These are phyloP conservation scores for Nannizziopsis arthrosporioides DNA, from an alignment of 2,329 filamentous ascomycete genomes.

Conservation along the genomic window DNA sequence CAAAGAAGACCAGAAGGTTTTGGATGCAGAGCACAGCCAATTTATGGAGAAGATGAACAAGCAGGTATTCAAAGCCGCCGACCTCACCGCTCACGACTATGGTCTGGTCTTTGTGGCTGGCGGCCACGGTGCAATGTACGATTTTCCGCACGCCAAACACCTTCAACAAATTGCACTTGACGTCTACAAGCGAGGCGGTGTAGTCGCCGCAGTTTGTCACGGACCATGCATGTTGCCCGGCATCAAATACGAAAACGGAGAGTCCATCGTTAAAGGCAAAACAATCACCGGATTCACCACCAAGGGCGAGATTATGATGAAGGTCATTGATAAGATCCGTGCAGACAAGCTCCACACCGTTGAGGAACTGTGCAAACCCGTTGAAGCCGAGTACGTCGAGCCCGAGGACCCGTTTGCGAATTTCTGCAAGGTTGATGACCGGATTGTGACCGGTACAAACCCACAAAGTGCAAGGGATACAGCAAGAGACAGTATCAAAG, in stretches of 20 bases:
- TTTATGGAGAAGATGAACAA: constrained; percentile 38
- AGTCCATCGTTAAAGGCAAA: constrained; percentile 30
- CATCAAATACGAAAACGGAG: constrained; percentile 21
- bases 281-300: constrained; percentile 32
- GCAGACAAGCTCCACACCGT: constrained; percentile 15
- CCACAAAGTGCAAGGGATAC: constrained; percentile 33
- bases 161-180: constrained; percentile 33
- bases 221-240: constrained; percentile 29
- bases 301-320: constrained; percentile 28
- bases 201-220: constrained; percentile 35
- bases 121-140: constrained; percentile 35
- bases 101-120: constrained; percentile 16
- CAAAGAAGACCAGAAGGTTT: constrained; percentile 29
- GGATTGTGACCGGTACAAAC: constrained; percentile 34
- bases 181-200: constrained; percentile 32
- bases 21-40: constrained; percentile 30
- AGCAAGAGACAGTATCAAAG: constrained; percentile 29
- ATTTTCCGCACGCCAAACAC: constrained; percentile 35
- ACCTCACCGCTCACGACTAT: constrained; percentile 16
- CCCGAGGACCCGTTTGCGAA: constrained; percentile 15
- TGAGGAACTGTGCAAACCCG: constrained; percentile 13
- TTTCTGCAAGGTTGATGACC: constrained; percentile 15
- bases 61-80: constrained; percentile 16
- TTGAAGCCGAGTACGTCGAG: constrained; percentile 11
- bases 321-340: constrained; percentile 25